Base-by-base conservation (phyloP, 352 stramenopile genomes). In the Pythium volutum region DNA sequence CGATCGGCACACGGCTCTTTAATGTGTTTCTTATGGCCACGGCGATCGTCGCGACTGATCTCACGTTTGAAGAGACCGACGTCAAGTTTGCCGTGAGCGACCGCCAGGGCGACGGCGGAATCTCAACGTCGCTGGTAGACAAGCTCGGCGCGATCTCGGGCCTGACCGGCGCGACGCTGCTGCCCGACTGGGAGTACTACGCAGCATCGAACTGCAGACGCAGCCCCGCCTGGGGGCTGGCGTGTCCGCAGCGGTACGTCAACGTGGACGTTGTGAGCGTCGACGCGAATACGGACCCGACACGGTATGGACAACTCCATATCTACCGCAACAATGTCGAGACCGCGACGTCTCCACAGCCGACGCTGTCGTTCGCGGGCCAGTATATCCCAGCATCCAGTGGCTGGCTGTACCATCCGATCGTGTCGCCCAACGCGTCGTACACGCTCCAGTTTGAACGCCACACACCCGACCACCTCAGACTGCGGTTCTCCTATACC, bases 381-480 rank as follows among this genome's bases (percentile, higher is more conserved):
- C 66, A 74, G 52, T 80, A 71, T 47, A 77, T 75, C 38, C 69
- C 72, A n/a, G 57, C 58, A 2, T 62, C 66, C 3, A 59, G 52
- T 11, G 72, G 72, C 5, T 80, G 69, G 63, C 64, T 77, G 18
- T 80, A 80, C 53, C 72, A 80, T 45, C 72, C 72, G 31, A 74
- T 74, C 39, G 27, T 80, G 3, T 75, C 72, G 2, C 48, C 71
- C 0, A 59, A 59, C 9, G 72, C 69, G 6, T 65, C 64, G 2
- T 80, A 80, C 50, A 58, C 62, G 15, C 50, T 80, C 0, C 57
- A 60, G n/a, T 80, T 80, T 29, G 23, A 62, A 14, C 47, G 48
- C 15, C 54, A 63, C 16, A 76, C 67, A 12, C 72, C 72, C 4
- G 48, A 27, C 4, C 46, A 62, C 16, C 25, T 77, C 43, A 59